A percentile compares a stretch with the other conserved stretches of the same genome.
Conservation (phyloP, 2,329 filamentous ascomycete genomes). For the Pseudogymnoascus sp. region DNA sequence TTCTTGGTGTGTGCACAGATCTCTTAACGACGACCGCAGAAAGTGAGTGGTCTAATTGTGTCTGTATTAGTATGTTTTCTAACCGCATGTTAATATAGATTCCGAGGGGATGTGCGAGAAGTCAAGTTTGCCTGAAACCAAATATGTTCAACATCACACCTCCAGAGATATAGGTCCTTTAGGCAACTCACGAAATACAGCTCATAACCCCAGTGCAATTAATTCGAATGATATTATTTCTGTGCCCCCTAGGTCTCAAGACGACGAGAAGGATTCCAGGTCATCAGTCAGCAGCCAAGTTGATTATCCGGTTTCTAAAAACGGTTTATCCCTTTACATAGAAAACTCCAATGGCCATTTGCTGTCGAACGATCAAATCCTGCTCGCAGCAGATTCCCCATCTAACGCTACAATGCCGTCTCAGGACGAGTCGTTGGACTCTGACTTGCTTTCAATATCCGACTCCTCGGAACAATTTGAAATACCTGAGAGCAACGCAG, state of each 20-base stretch:
- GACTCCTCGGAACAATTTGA: conserved; percentile 12
- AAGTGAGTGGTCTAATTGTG: neutral
- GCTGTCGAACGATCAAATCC: neutral
- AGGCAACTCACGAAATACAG: neutral
- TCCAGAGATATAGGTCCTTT: neutral
- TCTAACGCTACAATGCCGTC: neutral
- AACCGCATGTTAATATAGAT: neutral
- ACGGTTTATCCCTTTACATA: neutral
- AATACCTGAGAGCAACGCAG: neutral
- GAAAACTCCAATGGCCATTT: neutral
- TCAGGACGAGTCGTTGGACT: conserved; percentile 11
- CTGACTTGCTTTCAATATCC: conserved; percentile 13
- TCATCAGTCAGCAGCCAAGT: neutral
- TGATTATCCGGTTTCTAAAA: neutral
- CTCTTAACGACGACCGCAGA: neutral
- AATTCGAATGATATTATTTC: neutral
- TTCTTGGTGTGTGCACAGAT: neutral
- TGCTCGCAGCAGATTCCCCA: neutral
- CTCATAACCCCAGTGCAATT: neutral
- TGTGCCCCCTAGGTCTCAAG: neutral
- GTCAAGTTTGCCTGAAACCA: neutral
- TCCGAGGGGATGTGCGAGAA: neutral
- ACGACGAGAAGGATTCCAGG: neutral
- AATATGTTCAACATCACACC: neutral
- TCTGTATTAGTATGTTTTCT: neutral